A percentile compares a stretch with the other conserved stretches of the same genome.
phyloP scores from a whole-genome alignment of 768 basidiomycete species.

The Mycena rosella region DNA sequence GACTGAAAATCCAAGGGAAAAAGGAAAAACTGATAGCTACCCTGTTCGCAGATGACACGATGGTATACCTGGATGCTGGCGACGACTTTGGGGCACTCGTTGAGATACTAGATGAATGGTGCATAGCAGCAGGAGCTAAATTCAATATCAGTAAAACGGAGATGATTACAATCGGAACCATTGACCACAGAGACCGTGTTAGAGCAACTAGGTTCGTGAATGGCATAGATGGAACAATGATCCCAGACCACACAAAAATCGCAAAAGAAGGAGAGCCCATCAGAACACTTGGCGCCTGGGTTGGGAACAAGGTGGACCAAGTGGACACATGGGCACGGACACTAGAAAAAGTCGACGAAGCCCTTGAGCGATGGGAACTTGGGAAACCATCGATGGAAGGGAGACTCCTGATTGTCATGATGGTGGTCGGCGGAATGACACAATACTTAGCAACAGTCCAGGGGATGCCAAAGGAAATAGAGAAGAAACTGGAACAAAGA shows the following conservation, averaged over 20 bases:
- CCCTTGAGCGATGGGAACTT: too few species aligned
- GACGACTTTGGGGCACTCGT: background rate
- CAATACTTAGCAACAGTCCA: background rate
- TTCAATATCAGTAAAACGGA: conserved; percentile 1
- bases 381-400: background rate
- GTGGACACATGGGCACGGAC: too few species aligned
- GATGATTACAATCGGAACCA: background rate
- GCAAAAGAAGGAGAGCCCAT: too few species aligned
- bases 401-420: background rate
- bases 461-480: background rate
- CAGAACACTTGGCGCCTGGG: too few species aligned
- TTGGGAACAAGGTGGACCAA: too few species aligned
- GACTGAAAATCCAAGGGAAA: background rate
- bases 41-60: background rate
- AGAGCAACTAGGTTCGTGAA: background rate
- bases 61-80: background rate
- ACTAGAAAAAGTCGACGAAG: too few species aligned
- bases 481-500: background rate
- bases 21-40: background rate
- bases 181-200: background rate
- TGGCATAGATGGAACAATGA: too few species aligned
- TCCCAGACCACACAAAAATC: too few species aligned
- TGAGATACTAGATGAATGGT: background rate
- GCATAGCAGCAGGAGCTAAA: background rate
- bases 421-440: background rate